Percentiles rank a stretch among this genome's conserved stretches.
phyloP scores from a whole-genome alignment of 2,329 filamentous ascomycete genomes.

The Hypoxylon sp. region DNA sequence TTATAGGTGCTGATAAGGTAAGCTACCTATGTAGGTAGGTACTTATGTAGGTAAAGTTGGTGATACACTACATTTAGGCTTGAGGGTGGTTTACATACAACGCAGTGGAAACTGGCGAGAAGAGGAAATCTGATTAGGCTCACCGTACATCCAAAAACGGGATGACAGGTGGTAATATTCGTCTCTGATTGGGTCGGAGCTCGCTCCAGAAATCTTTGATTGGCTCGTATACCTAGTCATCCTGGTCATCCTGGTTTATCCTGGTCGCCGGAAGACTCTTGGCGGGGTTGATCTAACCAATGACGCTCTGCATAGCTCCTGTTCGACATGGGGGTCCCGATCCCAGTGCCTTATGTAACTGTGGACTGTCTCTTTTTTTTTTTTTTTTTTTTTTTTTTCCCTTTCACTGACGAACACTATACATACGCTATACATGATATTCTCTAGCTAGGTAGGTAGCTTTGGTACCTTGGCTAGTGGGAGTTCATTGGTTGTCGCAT shows the following conservation, averaged over 20 bases:
- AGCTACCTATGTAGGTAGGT: background rate
- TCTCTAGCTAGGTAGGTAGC: background rate
- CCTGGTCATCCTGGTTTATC: background rate
- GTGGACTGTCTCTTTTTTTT: too few relatives aligned
- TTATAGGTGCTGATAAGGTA: background rate
- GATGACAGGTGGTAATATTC: background rate
- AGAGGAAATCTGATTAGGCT: conserved; percentile 8
- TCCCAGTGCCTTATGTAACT: conserved; percentile 8
- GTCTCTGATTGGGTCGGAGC: conserved; percentile 34
- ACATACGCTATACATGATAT: background rate
- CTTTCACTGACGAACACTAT: too few relatives aligned
- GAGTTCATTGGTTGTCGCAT: conserved; percentile 14
- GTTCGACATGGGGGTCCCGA: conserved; percentile 18
- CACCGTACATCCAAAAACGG: conserved; percentile 23
- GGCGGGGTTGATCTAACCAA: conserved; percentile 24
- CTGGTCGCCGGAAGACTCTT: too few relatives aligned
- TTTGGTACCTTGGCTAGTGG: background rate
- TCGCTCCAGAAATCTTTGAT: conserved; percentile 29
- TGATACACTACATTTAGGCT: background rate
- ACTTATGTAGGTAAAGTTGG: background rate
- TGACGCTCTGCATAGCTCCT: background rate
- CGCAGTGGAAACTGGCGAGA: conserved; percentile 2
- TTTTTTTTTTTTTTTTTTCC: background rate
- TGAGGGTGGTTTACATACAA: background rate
- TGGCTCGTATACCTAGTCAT: conserved; percentile 15